These are phyloP conservation scores for Lycium ferocissimum DNA, from an alignment of 257 asterid species.

Conservation along the genomic window DNA sequence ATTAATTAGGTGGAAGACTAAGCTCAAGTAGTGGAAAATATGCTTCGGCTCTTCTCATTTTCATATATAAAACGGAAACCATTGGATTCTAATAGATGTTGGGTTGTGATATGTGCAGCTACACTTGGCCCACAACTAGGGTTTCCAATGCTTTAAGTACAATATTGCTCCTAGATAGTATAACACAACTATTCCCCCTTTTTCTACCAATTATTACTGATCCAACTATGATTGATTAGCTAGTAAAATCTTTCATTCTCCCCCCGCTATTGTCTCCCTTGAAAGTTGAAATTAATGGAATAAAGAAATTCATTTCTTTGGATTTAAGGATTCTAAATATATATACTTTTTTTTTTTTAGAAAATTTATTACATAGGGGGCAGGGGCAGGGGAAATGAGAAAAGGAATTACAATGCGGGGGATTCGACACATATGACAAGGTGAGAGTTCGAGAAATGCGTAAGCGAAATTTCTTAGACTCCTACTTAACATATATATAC, in stretches of 20 bases:
- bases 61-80: background rate
- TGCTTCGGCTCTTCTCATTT: background rate
- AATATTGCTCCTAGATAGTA: background rate
- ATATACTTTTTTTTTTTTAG: too few relatives aligned
- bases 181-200: background rate
- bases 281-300: background rate
- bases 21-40: background rate
- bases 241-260: background rate
- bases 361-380: too few relatives aligned
- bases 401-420: too few relatives aligned
- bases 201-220: background rate
- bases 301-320: background rate
- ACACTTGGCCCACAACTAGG: conserved; percentile 25
- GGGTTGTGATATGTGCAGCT: background rate
- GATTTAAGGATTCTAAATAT: background rate
- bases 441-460: too few relatives aligned
- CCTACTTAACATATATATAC: too few relatives aligned
- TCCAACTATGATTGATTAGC: background rate
- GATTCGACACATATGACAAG: too few relatives aligned
- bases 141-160: conserved; percentile 25
- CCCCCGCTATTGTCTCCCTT: background rate
- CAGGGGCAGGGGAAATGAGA: too few relatives aligned
- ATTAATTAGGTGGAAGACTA: background rate
- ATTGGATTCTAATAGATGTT: conserved; percentile 12
- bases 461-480: too few relatives aligned